Evolutionary conservation across 2,329 filamentous ascomycete genomes (phyloP).

Genomic region (Paradendryphiella salina): DNA sequence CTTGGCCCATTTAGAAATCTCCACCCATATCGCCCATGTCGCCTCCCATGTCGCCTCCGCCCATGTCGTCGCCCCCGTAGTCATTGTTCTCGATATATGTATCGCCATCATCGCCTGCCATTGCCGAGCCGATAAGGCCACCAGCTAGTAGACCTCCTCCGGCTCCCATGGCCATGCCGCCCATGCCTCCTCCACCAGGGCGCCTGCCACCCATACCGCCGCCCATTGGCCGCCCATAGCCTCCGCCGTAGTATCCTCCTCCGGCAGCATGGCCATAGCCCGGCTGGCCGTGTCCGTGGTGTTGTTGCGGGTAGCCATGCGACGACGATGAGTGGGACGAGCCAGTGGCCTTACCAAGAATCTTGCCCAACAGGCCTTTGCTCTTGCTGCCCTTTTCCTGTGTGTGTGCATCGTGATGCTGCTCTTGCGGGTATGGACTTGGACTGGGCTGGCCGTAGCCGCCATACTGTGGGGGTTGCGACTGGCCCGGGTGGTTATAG

Average conservation of each 20-base stretch:
- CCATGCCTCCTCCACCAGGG: constrained; percentile 64
- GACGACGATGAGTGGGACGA: constrained; percentile 49
- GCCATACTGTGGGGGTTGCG: constrained; percentile 19
- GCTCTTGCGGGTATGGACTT: constrained; percentile 15
- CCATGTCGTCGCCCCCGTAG: constrained; percentile 20
- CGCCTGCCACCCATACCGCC: constrained; percentile 38
- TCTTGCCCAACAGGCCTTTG: constrained; percentile 55
- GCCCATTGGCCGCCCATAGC: constrained; percentile 51
- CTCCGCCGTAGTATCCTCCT: constrained; percentile 18
- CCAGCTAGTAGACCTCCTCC: constrained; percentile 83
- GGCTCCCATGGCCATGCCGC: constrained; percentile 74
- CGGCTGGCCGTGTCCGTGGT: constrained; percentile 26
- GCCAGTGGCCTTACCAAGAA: constrained; percentile 53
- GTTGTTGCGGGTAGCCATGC: constrained; percentile 39
- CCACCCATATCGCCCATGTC: constrained; percentile 31
- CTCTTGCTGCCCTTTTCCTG: constrained; percentile 45
- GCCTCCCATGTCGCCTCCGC: constrained; percentile 36
- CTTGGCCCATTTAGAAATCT: constrained; percentile 8
- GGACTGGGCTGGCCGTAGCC: constrained; percentile 36
- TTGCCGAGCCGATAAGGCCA: constrained; percentile 67
- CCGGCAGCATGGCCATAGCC: constrained; percentile 26
- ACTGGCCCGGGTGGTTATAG: constrained; percentile 44
- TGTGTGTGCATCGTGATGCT: constrained; percentile 13
- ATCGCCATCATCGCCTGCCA: constrained; percentile 50
- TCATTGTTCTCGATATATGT: constrained; percentile 28